Evolutionary conservation across 768 basidiomycete genomes (phyloP).

Genomic region (Cyclocybe cylindracea): DNA sequence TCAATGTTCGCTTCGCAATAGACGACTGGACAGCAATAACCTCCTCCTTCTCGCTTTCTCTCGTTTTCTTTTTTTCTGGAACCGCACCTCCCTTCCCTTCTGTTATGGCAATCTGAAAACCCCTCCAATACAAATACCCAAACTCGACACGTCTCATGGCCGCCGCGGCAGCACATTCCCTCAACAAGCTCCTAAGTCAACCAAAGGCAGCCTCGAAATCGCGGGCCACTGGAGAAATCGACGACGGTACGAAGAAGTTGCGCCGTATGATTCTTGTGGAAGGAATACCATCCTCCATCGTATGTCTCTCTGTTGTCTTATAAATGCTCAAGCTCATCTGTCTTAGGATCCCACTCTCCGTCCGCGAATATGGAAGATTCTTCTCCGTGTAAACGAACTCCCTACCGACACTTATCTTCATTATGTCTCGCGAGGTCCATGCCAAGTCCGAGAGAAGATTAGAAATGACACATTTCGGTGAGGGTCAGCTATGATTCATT

Average conservation of each 20-base stretch:
- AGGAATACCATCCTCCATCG: slow-evolving; percentile 79
- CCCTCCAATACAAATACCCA: neutral
- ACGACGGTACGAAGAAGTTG: slow-evolving; percentile 85
- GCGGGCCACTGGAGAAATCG: slow-evolving; percentile 57
- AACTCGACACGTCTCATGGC: slow-evolving; percentile 21
- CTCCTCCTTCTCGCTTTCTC: no score
- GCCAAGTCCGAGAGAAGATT: slow-evolving; percentile 88
- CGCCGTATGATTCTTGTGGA: slow-evolving; percentile 88
- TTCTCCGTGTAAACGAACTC: slow-evolving; percentile 79
- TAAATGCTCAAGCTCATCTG: neutral
- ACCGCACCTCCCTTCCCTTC: neutral
- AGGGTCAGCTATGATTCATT: slow-evolving; percentile 7
- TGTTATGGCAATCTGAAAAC: neutral
- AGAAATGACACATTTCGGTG: slow-evolving; percentile 96
- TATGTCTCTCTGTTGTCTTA: slow-evolving; percentile 35
- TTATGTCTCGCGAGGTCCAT: slow-evolving; percentile 83
- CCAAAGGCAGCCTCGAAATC: slow-evolving; percentile 66
- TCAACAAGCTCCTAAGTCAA: slow-evolving; percentile 78
- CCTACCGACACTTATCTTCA: slow-evolving; percentile 74
- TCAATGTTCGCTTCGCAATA: no score
- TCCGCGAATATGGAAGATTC: slow-evolving; percentile 92
- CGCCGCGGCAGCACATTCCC: slow-evolving; percentile 62
- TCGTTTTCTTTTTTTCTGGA: neutral
- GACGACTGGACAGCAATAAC: no score
- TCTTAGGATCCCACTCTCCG: slow-evolving; percentile 79